A percentile compares a stretch with the other conserved stretches of the same genome.
These are phyloP conservation scores for Umbellularia californica DNA, from an alignment of 164 flowering plant genomes.

Conservation along the genomic window DNA sequence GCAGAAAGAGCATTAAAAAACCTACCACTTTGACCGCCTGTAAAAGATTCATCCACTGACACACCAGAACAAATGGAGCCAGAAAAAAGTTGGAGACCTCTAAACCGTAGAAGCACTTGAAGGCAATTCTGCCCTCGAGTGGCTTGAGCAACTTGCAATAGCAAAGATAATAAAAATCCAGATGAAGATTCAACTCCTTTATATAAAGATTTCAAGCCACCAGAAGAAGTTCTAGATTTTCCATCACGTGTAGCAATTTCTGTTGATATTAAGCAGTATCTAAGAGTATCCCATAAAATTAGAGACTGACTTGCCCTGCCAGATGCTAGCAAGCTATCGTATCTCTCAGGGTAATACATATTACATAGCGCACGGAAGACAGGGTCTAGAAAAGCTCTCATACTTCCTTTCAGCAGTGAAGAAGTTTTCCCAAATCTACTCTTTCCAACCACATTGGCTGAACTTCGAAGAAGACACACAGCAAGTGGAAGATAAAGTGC, in stretches of 20 bases:
- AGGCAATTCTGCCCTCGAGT: constrained; percentile 39
- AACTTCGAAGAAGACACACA: constrained; percentile 48
- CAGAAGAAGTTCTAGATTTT: constrained; percentile 22
- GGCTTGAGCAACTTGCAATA: constrained; percentile 53
- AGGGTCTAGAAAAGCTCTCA: constrained; percentile 41
- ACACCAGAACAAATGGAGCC: constrained; percentile 55
- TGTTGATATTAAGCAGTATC: constrained; percentile 73
- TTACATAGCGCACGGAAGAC: constrained; percentile 40
- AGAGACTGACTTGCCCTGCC: constrained; percentile 48
- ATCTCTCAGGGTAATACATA: constrained; percentile 57
- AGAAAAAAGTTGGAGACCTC: constrained; percentile 64
- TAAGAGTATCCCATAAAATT: constrained; percentile 85
- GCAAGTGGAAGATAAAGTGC: constrained; percentile 42
- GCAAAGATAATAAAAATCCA: constrained; percentile 52
- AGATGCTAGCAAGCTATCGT: constrained; percentile 35
- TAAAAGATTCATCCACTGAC: constrained; percentile 28
- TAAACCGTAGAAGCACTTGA: constrained; percentile 63
- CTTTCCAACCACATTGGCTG: constrained; percentile 44
- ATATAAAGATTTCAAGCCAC: constrained; percentile 44
- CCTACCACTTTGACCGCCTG: constrained; percentile 37
- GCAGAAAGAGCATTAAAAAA: not conserved
- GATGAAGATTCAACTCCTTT: constrained; percentile 61
- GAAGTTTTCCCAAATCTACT: constrained; percentile 32
- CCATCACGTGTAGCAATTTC: constrained; percentile 78
- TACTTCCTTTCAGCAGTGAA: constrained; percentile 21